Conservation (phyloP, 2,329 filamentous ascomycete genomes). For the Penicillium paneum region DNA sequence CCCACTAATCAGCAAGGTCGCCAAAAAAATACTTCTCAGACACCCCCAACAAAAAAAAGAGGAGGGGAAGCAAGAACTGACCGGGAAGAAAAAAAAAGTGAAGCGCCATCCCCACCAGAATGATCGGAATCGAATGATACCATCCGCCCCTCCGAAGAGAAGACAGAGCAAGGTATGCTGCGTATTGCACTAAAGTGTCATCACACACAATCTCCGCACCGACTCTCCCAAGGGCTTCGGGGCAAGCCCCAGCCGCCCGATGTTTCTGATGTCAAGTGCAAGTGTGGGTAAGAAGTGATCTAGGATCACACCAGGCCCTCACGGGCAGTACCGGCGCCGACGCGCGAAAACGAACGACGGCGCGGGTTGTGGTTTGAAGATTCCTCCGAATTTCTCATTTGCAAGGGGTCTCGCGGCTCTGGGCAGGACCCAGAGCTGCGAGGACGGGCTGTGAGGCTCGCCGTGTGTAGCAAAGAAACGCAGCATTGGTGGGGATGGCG, state of each 20-base stretch:
- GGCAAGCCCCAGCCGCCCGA: slow-evolving; percentile 57
- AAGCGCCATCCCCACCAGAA: slow-evolving; percentile 79
- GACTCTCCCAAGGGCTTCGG: slow-evolving; percentile 75
- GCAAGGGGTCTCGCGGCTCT: slow-evolving; percentile 46
- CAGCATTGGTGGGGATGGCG: slow-evolving; percentile 85
- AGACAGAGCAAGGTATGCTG: slow-evolving; percentile 61
- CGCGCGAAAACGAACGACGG: slow-evolving; percentile 29
- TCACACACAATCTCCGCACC: slow-evolving; percentile 88
- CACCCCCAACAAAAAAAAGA: slow-evolving; percentile 6
- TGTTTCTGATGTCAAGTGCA: slow-evolving; percentile 92
- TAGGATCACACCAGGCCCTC: slow-evolving; percentile 76
- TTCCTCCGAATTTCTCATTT: slow-evolving; percentile 99
- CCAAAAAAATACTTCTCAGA: slow-evolving; percentile 24
- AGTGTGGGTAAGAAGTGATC: slow-evolving; percentile 51
- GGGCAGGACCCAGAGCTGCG: slow-evolving; percentile 9
- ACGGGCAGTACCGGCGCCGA: slow-evolving; percentile 62
- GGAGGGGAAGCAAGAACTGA: slow-evolving; percentile 41
- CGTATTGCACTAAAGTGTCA: slow-evolving; percentile 95
- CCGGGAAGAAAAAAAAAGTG: slow-evolving; percentile 49
- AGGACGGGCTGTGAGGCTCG: slow-evolving; percentile 36
- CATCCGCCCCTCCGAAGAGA: slow-evolving; percentile 35
- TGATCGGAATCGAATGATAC: slow-evolving; percentile 91
- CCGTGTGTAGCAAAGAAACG: slow-evolving; percentile 90
- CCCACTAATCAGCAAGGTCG: slow-evolving; percentile 39
- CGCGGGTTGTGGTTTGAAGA: slow-evolving; percentile 64